These are phyloP conservation scores for Mikania micrantha DNA, from an alignment of 129 eudicot genomes.

Conservation along the genomic window DNA sequence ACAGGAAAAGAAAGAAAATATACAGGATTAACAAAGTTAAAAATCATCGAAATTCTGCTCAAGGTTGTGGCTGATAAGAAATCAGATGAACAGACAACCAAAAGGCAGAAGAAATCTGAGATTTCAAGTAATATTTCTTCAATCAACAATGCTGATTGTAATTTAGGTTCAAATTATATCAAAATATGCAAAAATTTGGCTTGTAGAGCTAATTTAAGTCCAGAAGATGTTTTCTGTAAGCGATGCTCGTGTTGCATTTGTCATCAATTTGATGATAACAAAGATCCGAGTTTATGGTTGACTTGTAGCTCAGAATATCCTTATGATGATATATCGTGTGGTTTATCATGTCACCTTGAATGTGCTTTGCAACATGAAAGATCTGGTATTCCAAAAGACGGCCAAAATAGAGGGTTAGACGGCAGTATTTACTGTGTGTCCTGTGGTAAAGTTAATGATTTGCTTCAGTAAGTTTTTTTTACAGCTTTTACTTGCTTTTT, in stretches of 20 bases:
- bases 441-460: constrained; percentile 77
- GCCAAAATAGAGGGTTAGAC: constrained; percentile 35
- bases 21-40: constrained; percentile 61
- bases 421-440: constrained; percentile 69
- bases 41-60: constrained; percentile 59
- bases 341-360: constrained; percentile 79
- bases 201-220: constrained; percentile 60
- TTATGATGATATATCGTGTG: constrained; percentile 53
- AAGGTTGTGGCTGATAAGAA: constrained; percentile 58
- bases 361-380: constrained; percentile 57
- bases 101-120: constrained; percentile 51
- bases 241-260: constrained; percentile 89
- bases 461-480: constrained; percentile 50
- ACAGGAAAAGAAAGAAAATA: constrained; percentile 76
- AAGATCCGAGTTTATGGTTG: constrained; percentile 88
- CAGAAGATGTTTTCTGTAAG: constrained; percentile 59
- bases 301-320: constrained; percentile 64
- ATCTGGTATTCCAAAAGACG: constrained; percentile 47
- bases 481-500: background rate
- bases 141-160: constrained; percentile 8
- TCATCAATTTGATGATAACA: constrained; percentile 64
- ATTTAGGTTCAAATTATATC: constrained; percentile 3
- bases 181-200: constrained; percentile 63
- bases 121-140: constrained; percentile 9
- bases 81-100: constrained; percentile 32